Conservation (phyloP, 2,329 filamentous ascomycete species). For the Verticillium zaregamsianum region DNA sequence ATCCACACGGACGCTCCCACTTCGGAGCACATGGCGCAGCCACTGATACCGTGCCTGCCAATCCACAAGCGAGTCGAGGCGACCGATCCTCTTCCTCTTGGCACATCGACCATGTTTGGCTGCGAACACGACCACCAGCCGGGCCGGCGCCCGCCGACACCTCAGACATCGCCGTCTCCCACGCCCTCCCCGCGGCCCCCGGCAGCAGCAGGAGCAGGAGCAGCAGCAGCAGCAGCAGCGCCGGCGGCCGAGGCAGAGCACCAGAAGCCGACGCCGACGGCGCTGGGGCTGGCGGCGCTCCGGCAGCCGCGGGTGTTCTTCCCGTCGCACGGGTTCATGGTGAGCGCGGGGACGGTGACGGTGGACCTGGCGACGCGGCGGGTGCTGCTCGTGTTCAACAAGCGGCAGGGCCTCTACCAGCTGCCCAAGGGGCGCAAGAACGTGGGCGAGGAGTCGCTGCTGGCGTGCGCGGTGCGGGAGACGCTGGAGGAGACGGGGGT, state of each 20-base stretch:
- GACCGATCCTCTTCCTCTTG: not conserved
- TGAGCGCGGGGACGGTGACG: slow-evolving; percentile 43
- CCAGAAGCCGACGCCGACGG: not conserved
- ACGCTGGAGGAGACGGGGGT: slow-evolving; percentile 45
- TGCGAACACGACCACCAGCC: not conserved
- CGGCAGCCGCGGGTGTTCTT: slow-evolving; percentile 22
- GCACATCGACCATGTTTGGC: not conserved
- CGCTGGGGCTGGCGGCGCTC: not conserved
- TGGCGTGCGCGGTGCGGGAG: slow-evolving; percentile 38
- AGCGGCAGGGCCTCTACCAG: slow-evolving; percentile 36
- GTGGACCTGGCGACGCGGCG: slow-evolving; percentile 30
- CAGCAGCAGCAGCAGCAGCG: not conserved
- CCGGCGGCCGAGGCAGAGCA: not conserved
- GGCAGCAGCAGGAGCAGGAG: not conserved
- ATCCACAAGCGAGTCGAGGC: not conserved
- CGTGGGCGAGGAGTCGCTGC: slow-evolving; percentile 35
- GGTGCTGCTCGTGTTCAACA: slow-evolving; percentile 39
- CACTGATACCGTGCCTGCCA: not conserved
- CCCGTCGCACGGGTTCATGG: slow-evolving; percentile 35
- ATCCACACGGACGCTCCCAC: not conserved
- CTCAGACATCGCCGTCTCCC: not conserved
- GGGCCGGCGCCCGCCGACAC: not conserved
- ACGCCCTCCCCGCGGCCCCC: not conserved
- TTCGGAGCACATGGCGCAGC: not conserved
- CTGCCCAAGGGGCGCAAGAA: slow-evolving; percentile 46